phyloP scores from a whole-genome alignment of 805 yeast genomes.

The Candida sakaeoensis region DNA sequence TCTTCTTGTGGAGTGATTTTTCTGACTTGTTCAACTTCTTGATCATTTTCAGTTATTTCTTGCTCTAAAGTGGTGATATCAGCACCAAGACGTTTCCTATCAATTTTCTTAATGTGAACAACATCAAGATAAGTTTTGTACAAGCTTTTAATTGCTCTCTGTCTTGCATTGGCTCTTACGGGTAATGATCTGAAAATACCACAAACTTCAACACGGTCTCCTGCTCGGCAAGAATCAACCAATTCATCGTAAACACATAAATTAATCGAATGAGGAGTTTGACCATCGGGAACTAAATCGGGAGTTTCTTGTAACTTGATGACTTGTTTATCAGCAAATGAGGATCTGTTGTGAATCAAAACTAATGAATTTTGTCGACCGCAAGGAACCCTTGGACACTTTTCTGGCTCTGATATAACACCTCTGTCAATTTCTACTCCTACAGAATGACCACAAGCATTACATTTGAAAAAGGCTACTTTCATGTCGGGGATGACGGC shows the following conservation, averaged over 20 bases:
- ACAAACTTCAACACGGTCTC: constrained; percentile 93
- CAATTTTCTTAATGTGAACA: constrained; percentile 85
- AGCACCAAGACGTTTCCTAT: constrained; percentile 73
- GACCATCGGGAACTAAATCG: constrained; percentile 95
- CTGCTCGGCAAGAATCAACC: constrained; percentile 92
- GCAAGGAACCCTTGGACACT: constrained; percentile 89
- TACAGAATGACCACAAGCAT: constrained; percentile 88
- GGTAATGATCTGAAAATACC: constrained; percentile 94
- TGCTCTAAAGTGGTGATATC: constrained; percentile 63
- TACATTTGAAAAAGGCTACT: constrained; percentile 92
- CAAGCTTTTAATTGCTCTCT: constrained; percentile 75
- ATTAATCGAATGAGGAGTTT: constrained; percentile 95
- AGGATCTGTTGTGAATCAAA: constrained; percentile 84
- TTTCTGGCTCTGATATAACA: constrained; percentile 85
- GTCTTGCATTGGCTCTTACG: constrained; percentile 80
- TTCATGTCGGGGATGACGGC: constrained; percentile 97
- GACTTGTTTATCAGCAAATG: constrained; percentile 94
- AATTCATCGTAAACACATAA: constrained; percentile 93
- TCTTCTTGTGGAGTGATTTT: constrained; percentile 68
- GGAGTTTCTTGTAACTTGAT: constrained; percentile 94
- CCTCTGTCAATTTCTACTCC: constrained; percentile 94
- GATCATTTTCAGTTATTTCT: constrained; percentile 56
- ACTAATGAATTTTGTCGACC: constrained; percentile 83
- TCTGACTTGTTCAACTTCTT: constrained; percentile 75
- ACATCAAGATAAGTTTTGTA: constrained; percentile 94